Percentiles rank a stretch among this genome's conserved stretches.
phyloP scores from a whole-genome alignment of 805 yeast genomes.

The Sugiyamaella marilandica region DNA sequence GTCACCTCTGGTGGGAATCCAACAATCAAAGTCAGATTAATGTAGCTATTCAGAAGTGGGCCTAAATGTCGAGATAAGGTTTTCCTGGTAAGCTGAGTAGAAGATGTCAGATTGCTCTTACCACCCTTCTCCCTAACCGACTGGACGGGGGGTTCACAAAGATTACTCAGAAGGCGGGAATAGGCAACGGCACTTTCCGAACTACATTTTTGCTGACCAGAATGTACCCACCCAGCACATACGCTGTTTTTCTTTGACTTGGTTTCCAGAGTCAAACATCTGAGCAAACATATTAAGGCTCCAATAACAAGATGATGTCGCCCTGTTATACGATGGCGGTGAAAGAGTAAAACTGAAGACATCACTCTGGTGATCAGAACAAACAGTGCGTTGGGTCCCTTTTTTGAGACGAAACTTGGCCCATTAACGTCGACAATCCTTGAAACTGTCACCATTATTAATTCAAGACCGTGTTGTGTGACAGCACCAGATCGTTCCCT shows the following conservation, averaged over 20 bases:
- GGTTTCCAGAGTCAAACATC: constrained; percentile 35
- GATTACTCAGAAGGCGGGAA: constrained; percentile 56
- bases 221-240: constrained; percentile 8
- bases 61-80: constrained; percentile 63
- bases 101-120: constrained; percentile 46
- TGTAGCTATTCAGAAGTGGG: constrained; percentile 53
- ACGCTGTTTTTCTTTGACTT: constrained; percentile 12
- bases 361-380: constrained; percentile 43
- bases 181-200: constrained; percentile 43
- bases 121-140: constrained; percentile 28
- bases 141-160: constrained; percentile 64
- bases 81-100: constrained; percentile 50
- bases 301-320: constrained; percentile 65
- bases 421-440: constrained; percentile 23
- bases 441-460: constrained; percentile 41
- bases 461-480: constrained; percentile 62
- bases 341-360: constrained; percentile 59
- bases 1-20: constrained; percentile 46
- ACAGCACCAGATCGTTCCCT: constrained; percentile 53
- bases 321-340: constrained; percentile 62
- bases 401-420: constrained; percentile 21
- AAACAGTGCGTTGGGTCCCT: constrained; percentile 33
- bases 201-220: neutral
- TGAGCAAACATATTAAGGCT: constrained; percentile 48
- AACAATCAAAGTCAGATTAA: constrained; percentile 46